Percentiles rank a stretch among this genome's conserved stretches.
Conservation (phyloP, 352 stramenopile genomes). For the Phytophthora sp. region DNA sequence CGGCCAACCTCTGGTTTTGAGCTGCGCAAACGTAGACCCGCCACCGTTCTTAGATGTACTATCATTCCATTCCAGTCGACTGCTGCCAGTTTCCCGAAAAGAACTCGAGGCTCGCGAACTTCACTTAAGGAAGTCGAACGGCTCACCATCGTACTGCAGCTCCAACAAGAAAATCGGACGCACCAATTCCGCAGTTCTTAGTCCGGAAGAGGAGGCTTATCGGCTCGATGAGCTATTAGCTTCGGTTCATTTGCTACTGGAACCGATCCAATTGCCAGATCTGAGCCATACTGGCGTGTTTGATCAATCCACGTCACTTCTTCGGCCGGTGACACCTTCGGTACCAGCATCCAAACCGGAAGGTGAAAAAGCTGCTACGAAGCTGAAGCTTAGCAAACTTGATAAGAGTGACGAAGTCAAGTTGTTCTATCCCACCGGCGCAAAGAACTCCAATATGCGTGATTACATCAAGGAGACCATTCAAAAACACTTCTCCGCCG, state of each 20-base stretch:
- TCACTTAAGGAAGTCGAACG: constrained; percentile 10
- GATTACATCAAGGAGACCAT: constrained; percentile 74
- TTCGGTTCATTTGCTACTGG: constrained; percentile 56
- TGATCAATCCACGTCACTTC: constrained; percentile 17
- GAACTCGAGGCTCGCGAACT: constrained; percentile 35
- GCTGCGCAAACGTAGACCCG: constrained; percentile 9
- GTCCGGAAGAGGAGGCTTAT: constrained; percentile 6
- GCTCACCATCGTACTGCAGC: background rate
- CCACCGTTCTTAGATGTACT: constrained; percentile 72
- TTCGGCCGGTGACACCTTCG: constrained; percentile 21
- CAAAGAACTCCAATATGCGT: constrained; percentile 76
- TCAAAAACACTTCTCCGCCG: constrained; percentile 40
- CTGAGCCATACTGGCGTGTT: constrained; percentile 61
- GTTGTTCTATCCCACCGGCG: constrained; percentile 73
- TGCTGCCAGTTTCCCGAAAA: constrained; percentile 42
- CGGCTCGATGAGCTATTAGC: constrained; percentile 44
- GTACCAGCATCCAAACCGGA: constrained; percentile 1
- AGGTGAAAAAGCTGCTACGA: constrained; percentile 1
- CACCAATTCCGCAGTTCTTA: background rate
- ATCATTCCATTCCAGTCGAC: constrained; percentile 60
- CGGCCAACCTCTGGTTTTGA: constrained; percentile 3
- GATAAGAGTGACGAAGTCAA: constrained; percentile 47
- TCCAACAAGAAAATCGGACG: background rate
- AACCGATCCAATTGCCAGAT: constrained; percentile 68
- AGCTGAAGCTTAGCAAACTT: constrained; percentile 38